phyloP scores from a whole-genome alignment of 257 asterid genomes.

The Solanum clarkiae region DNA sequence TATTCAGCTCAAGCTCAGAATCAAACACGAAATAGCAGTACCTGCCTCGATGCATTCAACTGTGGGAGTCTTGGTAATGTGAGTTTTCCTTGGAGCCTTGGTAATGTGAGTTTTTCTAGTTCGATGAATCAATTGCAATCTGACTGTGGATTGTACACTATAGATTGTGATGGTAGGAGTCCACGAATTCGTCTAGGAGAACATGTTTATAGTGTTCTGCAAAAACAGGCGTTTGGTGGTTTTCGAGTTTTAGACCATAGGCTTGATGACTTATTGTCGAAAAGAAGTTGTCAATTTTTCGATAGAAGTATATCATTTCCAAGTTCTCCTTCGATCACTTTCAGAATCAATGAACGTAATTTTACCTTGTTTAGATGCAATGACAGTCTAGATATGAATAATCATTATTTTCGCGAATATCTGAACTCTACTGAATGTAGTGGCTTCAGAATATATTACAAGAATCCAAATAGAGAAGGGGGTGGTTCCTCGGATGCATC shows the following conservation, averaged over 20 bases:
- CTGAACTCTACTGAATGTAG: not conserved
- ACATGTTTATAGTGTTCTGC: not conserved
- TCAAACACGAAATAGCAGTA: not conserved
- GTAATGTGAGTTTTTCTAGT: not conserved
- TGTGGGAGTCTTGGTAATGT: not conserved
- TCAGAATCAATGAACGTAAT: not conserved
- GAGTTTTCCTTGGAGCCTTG: not conserved
- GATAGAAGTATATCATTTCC: not conserved
- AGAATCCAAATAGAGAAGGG: accelerated
- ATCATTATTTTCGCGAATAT: not conserved
- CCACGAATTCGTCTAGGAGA: not conserved
- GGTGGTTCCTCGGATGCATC: not conserved
- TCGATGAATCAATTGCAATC: too few species aligned
- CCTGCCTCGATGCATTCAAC: not conserved
- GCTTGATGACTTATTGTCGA: not conserved
- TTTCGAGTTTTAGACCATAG: not conserved
- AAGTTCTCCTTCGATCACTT: not conserved
- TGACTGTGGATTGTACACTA: too few species aligned
- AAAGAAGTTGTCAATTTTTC: accelerated
- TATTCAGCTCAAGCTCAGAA: not conserved
- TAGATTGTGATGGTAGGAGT: too few species aligned
- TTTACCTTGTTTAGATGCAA: not conserved
- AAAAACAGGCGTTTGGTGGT: accelerated
- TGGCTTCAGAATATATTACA: not conserved
- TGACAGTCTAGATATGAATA: not conserved